Conservation (phyloP, 805 yeast species). For the Metschnikowia kunwiensis region DNA sequence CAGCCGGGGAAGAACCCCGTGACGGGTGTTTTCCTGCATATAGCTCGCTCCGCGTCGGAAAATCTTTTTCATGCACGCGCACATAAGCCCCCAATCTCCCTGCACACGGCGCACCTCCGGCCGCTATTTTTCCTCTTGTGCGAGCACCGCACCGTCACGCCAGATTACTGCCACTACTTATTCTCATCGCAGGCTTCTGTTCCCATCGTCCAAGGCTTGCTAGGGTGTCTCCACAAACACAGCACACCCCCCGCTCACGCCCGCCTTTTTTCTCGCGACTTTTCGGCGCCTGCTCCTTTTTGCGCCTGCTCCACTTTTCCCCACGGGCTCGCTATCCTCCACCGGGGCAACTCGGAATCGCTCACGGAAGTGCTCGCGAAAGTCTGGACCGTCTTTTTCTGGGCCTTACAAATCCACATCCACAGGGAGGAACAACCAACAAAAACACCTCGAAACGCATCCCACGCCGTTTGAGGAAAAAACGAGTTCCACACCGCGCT, state of each 20-base stretch:
- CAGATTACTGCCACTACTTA: neutral
- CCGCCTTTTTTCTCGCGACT: too few relatives aligned
- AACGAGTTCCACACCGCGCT: too few relatives aligned
- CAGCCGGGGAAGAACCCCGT: too few relatives aligned
- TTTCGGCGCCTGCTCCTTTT: neutral
- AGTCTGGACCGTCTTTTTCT: neutral
- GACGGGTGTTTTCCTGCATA: too few relatives aligned
- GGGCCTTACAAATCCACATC: neutral
- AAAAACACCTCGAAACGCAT: too few relatives aligned
- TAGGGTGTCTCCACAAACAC: too few relatives aligned
- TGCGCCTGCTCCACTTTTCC: conserved; percentile 5
- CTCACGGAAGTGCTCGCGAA: neutral
- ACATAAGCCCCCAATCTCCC: neutral
- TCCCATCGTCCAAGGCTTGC: too few relatives aligned
- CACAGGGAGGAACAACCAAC: too few relatives aligned
- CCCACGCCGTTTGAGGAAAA: too few relatives aligned
- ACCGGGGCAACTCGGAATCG: conserved; percentile 3
- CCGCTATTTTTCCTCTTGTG: neutral
- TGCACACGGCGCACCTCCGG: conserved; percentile 1
- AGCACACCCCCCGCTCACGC: too few relatives aligned
- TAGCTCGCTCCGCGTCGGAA: too few relatives aligned
- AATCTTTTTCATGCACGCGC: conserved; percentile 5
- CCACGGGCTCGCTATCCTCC: conserved; percentile 7
- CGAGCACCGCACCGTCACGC: neutral
- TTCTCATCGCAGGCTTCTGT: too few relatives aligned